Percentiles rank a stretch among this genome's conserved stretches.
Evolutionary conservation across 2,329 filamentous ascomycete species (phyloP).

Genomic region (Xylariaceae sp.): DNA sequence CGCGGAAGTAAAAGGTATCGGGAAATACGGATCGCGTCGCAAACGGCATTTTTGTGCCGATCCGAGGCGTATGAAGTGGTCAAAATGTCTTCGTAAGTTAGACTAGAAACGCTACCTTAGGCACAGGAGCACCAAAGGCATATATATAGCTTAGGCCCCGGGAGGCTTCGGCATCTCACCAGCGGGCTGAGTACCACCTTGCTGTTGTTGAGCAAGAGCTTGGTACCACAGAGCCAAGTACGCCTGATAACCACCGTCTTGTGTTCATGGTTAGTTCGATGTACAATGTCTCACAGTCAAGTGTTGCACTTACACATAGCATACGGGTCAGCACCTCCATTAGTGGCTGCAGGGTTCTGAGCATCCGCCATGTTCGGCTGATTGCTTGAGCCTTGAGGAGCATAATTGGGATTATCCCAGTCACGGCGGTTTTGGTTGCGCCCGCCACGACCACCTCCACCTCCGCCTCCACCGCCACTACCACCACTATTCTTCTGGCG

Average conservation of each 20-base stretch:
- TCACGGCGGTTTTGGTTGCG: constrained; percentile 53
- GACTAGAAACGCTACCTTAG: background rate
- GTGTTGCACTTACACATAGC: constrained; percentile 68
- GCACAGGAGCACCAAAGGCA: background rate
- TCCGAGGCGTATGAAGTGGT: constrained; percentile 10
- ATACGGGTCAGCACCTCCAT: constrained; percentile 70
- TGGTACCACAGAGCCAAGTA: constrained; percentile 84
- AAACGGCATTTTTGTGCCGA: background rate
- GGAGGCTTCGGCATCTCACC: constrained; percentile 47
- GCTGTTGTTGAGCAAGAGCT: constrained; percentile 62
- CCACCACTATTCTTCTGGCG: constrained; percentile 61
- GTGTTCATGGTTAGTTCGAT: constrained; percentile 34
- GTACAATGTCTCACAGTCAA: background rate
- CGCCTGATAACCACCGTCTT: constrained; percentile 80
- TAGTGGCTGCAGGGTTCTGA: constrained; percentile 49
- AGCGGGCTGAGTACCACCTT: constrained; percentile 41
- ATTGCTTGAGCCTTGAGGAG: constrained; percentile 53
- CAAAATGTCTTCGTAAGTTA: background rate
- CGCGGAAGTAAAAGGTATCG: background rate
- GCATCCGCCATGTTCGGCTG: constrained; percentile 47
- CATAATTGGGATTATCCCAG: constrained; percentile 60
- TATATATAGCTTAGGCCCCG: constrained; percentile 44
- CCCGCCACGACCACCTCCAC: constrained; percentile 50
- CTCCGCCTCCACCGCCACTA: constrained; percentile 52
- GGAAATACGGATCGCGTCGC: constrained; percentile 3